These are phyloP conservation scores for Hyphopichia buzzinii DNA, from an alignment of 1,139 yeast genomes.

Conservation along the genomic window DNA sequence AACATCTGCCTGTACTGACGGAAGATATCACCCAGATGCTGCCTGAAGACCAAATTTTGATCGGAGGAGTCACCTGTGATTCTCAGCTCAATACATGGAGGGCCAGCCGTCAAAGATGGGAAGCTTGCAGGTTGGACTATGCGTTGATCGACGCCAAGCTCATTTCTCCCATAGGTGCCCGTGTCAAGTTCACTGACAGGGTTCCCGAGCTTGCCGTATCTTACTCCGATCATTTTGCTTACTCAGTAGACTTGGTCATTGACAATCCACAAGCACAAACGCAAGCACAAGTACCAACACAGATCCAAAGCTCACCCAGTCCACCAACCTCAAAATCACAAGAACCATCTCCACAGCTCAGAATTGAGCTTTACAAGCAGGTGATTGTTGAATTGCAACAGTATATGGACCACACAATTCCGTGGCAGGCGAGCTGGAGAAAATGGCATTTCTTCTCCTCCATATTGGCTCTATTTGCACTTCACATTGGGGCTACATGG, in stretches of 20 bases:
- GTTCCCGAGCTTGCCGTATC: conserved; percentile 62
- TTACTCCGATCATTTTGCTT: conserved; percentile 92
- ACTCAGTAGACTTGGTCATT: conserved; percentile 51
- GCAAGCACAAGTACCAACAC: conserved; percentile 3
- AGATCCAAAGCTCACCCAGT: background rate
- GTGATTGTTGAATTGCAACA: conserved; percentile 51
- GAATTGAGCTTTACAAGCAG: conserved; percentile 47
- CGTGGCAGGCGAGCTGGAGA: conserved; percentile 66
- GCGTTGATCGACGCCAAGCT: conserved; percentile 66
- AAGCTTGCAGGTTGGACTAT: conserved; percentile 90
- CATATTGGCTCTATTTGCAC: conserved; percentile 25
- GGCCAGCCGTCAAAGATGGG: conserved; percentile 52
- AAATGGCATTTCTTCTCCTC: conserved; percentile 62
- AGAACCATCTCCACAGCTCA: background rate
- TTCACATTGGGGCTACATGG: conserved; percentile 55
- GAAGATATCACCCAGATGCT: conserved; percentile 49
- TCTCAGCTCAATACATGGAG: conserved; percentile 88
- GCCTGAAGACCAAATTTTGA: conserved; percentile 64
- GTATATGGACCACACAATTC: conserved; percentile 54
- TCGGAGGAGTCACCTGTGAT: conserved; percentile 90
- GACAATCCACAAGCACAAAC: conserved; percentile 6
- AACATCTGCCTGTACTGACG: conserved; percentile 27
- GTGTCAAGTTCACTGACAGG: conserved; percentile 69
- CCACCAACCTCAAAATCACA: background rate
- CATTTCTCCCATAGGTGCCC: conserved; percentile 55